Evolutionary conservation across 345 rosid species (phyloP).

Genomic region (Abelmoschus esculentus): DNA sequence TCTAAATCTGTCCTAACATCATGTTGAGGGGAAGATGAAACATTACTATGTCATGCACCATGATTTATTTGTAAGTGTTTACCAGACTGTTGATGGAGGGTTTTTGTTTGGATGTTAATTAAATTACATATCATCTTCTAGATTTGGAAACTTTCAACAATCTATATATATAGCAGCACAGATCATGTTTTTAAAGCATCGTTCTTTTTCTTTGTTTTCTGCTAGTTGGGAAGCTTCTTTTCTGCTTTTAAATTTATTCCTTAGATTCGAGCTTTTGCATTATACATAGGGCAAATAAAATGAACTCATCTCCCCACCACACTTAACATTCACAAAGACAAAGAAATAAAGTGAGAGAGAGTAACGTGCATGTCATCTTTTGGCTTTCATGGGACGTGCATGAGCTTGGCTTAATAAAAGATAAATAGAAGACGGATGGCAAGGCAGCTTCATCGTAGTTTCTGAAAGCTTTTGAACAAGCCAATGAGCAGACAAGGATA

Average conservation of each 20-base stretch:
- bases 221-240: constrained; percentile 31
- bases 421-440: constrained; percentile 20
- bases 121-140: too few relatives aligned
- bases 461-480: constrained; percentile 21
- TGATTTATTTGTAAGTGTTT: too few relatives aligned
- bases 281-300: neutral
- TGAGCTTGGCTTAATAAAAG: constrained; percentile 24
- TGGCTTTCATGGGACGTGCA: constrained; percentile 35
- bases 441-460: constrained; percentile 56
- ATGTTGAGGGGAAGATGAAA: too few relatives aligned
- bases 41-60: too few relatives aligned
- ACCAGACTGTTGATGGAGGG: too few relatives aligned
- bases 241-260: constrained; percentile 23
- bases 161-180: neutral
- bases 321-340: neutral
- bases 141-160: constrained; percentile 13
- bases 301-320: constrained; percentile 7
- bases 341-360: neutral
- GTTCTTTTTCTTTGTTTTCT: neutral
- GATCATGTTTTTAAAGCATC: constrained; percentile 9
- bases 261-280: constrained; percentile 26
- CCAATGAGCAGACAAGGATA: constrained; percentile 48
- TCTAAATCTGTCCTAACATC: too few relatives aligned
- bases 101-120: too few relatives aligned
- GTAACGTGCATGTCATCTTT: constrained; percentile 29